Evolutionary conservation across 495 filamentous ascomycete species (phyloP).

Genomic region (Aspergillus ellipticus): DNA sequence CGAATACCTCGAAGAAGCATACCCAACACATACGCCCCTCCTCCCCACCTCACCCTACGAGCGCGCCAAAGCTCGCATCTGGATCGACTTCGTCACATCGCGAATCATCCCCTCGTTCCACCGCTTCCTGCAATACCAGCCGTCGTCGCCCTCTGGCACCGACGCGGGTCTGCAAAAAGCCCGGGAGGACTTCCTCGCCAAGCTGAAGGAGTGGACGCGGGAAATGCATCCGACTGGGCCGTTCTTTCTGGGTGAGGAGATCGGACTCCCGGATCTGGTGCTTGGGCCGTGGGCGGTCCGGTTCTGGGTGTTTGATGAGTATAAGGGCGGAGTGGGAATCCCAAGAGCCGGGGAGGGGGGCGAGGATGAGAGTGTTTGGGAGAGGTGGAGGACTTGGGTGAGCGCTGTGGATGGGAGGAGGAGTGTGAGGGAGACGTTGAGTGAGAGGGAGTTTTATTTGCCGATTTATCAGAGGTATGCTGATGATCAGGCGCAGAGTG

Average conservation of each 20-base stretch:
- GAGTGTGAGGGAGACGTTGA: slow-evolving; percentile 60
- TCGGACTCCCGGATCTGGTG: slow-evolving; percentile 59
- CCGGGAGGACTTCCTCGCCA: slow-evolving; percentile 45
- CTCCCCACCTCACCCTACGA: slow-evolving; percentile 55
- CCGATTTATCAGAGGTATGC: slow-evolving; percentile 68
- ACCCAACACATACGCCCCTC: slow-evolving; percentile 44
- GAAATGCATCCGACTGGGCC: slow-evolving; percentile 60
- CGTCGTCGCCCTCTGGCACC: slow-evolving; percentile 17
- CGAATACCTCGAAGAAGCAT: slow-evolving; percentile 69
- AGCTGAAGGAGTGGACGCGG: slow-evolving; percentile 51
- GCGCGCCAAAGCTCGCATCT: slow-evolving; percentile 58
- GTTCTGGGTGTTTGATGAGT: slow-evolving; percentile 67
- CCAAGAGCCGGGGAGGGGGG: slow-evolving; percentile 47
- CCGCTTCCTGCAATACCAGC: slow-evolving; percentile 60
- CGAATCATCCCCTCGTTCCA: slow-evolving; percentile 63
- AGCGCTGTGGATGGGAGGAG: slow-evolving; percentile 49
- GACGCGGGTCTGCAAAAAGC: slow-evolving; percentile 38
- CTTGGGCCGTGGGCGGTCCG: slow-evolving; percentile 65
- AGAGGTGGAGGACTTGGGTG: slow-evolving; percentile 58
- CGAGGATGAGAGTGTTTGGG: slow-evolving; percentile 52
- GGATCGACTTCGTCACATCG: slow-evolving; percentile 64
- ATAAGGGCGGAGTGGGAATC: slow-evolving; percentile 61
- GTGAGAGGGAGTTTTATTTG: slow-evolving; percentile 57
- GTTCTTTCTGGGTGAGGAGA: slow-evolving; percentile 57
- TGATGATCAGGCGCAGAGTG: slow-evolving; percentile 66